phyloP scores from a whole-genome alignment of 805 yeast genomes.

The Danielozyma ontarioensis region DNA sequence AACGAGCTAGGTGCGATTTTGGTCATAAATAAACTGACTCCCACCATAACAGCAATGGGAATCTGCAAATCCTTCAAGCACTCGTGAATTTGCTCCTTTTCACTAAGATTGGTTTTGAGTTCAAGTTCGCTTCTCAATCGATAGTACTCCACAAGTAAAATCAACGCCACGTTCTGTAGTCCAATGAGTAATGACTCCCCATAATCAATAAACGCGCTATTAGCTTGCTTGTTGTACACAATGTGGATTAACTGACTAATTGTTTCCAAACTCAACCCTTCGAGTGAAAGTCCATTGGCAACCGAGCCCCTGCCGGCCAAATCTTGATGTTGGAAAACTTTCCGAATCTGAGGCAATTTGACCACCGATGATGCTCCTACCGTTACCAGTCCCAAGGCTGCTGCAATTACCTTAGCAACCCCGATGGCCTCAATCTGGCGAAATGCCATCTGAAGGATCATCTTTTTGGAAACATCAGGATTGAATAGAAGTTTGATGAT shows the following conservation, averaged over 20 bases:
- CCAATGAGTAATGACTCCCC: slow-evolving; percentile 38
- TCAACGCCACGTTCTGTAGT: slow-evolving; percentile 32
- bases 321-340: slow-evolving; percentile 24
- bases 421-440: slow-evolving; percentile 31
- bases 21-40: slow-evolving; percentile 21
- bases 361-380: slow-evolving; percentile 36
- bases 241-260: slow-evolving; percentile 34
- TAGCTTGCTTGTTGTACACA: slow-evolving; percentile 30
- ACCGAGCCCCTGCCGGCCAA: slow-evolving; percentile 22
- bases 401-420: slow-evolving; percentile 26
- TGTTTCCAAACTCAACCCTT: slow-evolving; percentile 32
- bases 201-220: slow-evolving; percentile 31
- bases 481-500: slow-evolving; percentile 30
- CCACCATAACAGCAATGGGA: slow-evolving; percentile 25
- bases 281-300: slow-evolving; percentile 33
- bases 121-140: slow-evolving; percentile 16
- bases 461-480: slow-evolving; percentile 35
- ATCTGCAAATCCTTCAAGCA: slow-evolving; percentile 12
- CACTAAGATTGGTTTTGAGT: slow-evolving; percentile 8
- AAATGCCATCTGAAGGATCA: slow-evolving; percentile 33
- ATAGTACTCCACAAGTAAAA: slow-evolving; percentile 32
- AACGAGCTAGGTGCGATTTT: slow-evolving; percentile 26
- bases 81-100: slow-evolving; percentile 11
- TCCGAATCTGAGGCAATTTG: slow-evolving; percentile 36
- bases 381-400: slow-evolving; percentile 25